These are phyloP conservation scores for Hypoxylon trugodes DNA, from an alignment of 495 filamentous ascomycete species.

Conservation along the genomic window DNA sequence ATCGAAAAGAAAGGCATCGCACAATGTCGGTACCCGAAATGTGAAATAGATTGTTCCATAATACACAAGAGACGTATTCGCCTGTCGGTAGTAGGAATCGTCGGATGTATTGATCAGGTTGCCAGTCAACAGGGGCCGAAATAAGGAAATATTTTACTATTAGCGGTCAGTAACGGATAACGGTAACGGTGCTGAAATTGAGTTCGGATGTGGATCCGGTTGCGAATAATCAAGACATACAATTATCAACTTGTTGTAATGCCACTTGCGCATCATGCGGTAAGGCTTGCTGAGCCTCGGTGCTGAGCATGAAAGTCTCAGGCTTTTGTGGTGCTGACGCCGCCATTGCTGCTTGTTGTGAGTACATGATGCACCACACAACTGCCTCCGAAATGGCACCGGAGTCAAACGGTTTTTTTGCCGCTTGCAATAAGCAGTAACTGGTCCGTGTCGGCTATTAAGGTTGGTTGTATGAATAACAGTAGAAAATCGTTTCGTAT, in stretches of 20 bases:
- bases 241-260: conserved; percentile 96
- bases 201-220: background rate
- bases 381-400: conserved; percentile 24
- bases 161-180: conserved; percentile 32
- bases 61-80: conserved; percentile 97
- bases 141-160: conserved; percentile 99
- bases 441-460: conserved; percentile 4
- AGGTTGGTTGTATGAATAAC: conserved; percentile 19
- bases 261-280: conserved; percentile 97
- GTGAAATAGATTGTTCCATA: conserved; percentile 99
- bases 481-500: conserved; percentile 37
- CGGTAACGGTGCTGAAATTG: no score
- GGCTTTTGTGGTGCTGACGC: conserved; percentile 74
- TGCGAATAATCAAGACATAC: conserved; percentile 65
- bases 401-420: background rate
- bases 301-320: conserved; percentile 97
- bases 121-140: conserved; percentile 98
- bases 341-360: conserved; percentile 62
- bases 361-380: conserved; percentile 56
- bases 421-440: conserved; percentile 10
- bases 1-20: conserved; percentile 95
- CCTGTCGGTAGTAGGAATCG: conserved; percentile 94
- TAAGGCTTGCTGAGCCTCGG: conserved; percentile 92
- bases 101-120: conserved; percentile 93
- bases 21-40: conserved; percentile 99